phyloP scores from a whole-genome alignment of 1,284 basidiomycete species.

The Rhodotorula sp. region DNA sequence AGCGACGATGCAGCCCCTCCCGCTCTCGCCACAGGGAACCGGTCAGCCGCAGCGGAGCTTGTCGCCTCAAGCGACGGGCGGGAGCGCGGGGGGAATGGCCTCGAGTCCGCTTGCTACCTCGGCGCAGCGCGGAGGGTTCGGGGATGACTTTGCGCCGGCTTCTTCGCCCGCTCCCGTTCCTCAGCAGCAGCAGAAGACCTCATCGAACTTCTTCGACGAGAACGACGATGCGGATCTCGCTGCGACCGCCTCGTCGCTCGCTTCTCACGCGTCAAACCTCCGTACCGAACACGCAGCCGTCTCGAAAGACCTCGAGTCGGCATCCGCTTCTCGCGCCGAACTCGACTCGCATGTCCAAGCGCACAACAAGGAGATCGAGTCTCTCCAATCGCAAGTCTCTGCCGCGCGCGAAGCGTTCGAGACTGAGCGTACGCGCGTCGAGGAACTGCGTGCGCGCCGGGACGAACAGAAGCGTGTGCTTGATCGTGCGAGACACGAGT shows the following conservation, averaged over 20 bases:
- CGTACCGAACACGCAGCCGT: slow-evolving; percentile 10
- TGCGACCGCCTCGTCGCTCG: slow-evolving; percentile 10
- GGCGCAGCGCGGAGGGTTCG: slow-evolving; percentile 9
- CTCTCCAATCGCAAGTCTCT: slow-evolving; percentile 50
- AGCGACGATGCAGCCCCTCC: too few species aligned
- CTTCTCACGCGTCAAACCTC: slow-evolving; percentile 5
- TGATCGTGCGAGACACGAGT: slow-evolving; percentile 69
- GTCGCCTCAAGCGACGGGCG: slow-evolving; percentile 23
- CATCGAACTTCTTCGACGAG: slow-evolving; percentile 38
- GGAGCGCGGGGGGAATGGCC: slow-evolving; percentile 4
- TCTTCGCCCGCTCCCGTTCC: not conserved
- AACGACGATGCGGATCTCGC: slow-evolving; percentile 38
- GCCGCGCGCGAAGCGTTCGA: slow-evolving; percentile 67
- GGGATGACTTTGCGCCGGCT: slow-evolving; percentile 21
- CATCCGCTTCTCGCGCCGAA: slow-evolving; percentile 58
- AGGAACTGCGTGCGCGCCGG: slow-evolving; percentile 69
- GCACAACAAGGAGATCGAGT: slow-evolving; percentile 59
- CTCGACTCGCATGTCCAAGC: slow-evolving; percentile 54
- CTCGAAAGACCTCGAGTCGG: slow-evolving; percentile 66
- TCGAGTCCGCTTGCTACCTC: not conserved
- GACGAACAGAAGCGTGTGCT: slow-evolving; percentile 71
- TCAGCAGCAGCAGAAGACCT: slow-evolving; percentile 7
- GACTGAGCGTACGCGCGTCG: slow-evolving; percentile 72
- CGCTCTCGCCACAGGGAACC: slow-evolving; percentile 23
- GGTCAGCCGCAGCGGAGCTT: slow-evolving; percentile 6